These are phyloP conservation scores for Coffea eugenioides DNA, from an alignment of 257 asterid genomes.

Conservation along the genomic window DNA sequence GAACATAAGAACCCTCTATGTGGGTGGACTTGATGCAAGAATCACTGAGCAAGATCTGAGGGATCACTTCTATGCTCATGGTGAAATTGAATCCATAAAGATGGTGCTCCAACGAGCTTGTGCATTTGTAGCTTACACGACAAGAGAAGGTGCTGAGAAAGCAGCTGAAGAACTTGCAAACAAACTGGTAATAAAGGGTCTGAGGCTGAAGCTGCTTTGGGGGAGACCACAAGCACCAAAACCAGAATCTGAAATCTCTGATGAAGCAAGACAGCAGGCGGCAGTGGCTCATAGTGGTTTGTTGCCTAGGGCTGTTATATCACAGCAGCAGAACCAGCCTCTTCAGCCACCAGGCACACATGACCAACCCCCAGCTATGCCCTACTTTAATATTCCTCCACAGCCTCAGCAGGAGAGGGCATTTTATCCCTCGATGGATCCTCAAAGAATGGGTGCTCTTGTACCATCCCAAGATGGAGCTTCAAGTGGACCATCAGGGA, in stretches of 20 bases:
- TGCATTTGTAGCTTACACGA: conserved; percentile 89
- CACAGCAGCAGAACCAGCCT: conserved; percentile 87
- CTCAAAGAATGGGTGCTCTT: conserved; percentile 93
- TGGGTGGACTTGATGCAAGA: conserved; percentile 94
- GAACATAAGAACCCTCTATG: conserved; percentile 86
- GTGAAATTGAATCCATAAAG: conserved; percentile 91
- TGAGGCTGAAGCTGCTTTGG: conserved; percentile 91
- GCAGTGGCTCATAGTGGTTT: conserved; percentile 78
- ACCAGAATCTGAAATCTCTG: conserved; percentile 62
- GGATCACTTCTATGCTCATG: conserved; percentile 89
- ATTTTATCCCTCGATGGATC: conserved; percentile 95
- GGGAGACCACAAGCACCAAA: conserved; percentile 85
- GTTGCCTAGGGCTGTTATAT: conserved; percentile 83
- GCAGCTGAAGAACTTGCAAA: conserved; percentile 96
- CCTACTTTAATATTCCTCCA: conserved; percentile 87
- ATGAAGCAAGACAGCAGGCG: conserved; percentile 75
- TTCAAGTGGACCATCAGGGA: conserved; percentile 51
- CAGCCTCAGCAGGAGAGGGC: conserved; percentile 73
- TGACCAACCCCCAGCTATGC: conserved; percentile 57
- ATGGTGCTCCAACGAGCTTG: conserved; percentile 91
- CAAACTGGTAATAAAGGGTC: conserved; percentile 83
- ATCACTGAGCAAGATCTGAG: conserved; percentile 80
- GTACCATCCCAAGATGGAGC: conserved; percentile 73
- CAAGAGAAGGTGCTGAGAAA: conserved; percentile 94
- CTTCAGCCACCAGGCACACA: conserved; percentile 58